Percentiles rank a stretch among this genome's conserved stretches.
Evolutionary conservation across 140 eudicot genomes (phyloP).

Genomic region (Anethum foeniculum): DNA sequence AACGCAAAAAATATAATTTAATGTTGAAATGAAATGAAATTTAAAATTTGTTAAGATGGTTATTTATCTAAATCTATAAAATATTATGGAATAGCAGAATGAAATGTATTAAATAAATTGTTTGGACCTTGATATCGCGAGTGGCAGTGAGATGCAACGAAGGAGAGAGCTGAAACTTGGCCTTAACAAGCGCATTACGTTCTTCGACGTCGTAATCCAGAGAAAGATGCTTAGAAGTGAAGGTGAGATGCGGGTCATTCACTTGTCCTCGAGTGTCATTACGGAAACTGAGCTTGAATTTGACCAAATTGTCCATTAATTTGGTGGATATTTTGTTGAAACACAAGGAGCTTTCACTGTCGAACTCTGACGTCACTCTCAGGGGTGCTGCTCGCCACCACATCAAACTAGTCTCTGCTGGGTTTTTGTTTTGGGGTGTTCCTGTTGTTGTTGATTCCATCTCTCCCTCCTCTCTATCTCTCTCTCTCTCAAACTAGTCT

Average conservation of each 20-base stretch:
- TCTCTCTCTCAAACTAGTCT: no score
- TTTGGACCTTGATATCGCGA: slow-evolving; percentile 54
- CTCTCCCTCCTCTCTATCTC: no score
- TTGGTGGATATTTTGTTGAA: slow-evolving; percentile 74
- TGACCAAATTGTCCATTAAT: slow-evolving; percentile 52
- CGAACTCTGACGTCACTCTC: slow-evolving; percentile 72
- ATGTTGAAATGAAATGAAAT: no score
- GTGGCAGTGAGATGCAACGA: slow-evolving; percentile 48
- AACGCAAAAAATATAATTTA: no score
- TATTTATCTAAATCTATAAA: no score
- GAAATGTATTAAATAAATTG: neutral
- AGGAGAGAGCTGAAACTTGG: slow-evolving; percentile 27
- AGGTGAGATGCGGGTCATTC: slow-evolving; percentile 46
- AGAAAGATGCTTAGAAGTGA: slow-evolving; percentile 49
- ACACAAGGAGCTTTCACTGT: slow-evolving; percentile 53
- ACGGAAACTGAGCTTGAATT: slow-evolving; percentile 54
- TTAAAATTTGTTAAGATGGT: no score
- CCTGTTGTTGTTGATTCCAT: no score
- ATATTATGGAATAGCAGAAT: neutral
- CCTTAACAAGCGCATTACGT: slow-evolving; percentile 54
- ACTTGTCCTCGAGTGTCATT: slow-evolving; percentile 62
- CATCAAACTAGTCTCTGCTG: neutral
- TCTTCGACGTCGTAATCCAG: slow-evolving; percentile 61
- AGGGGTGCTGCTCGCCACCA: slow-evolving; percentile 21
- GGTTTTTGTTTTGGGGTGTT: no score